Conservation (phyloP, 305 asterid species). For the Fraxinus xanthoxyloides region DNA sequence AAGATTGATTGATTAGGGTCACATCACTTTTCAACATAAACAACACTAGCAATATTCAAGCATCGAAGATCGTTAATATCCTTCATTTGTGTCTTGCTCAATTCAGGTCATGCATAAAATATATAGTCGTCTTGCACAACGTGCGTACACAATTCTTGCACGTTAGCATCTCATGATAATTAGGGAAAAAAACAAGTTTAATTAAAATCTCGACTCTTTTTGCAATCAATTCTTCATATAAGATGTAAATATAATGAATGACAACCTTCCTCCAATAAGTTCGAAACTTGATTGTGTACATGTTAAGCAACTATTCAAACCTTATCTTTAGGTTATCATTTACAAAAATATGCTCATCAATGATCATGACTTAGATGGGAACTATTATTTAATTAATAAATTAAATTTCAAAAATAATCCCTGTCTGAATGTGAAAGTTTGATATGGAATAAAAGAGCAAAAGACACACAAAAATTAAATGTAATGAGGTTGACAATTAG, state of each 20-base stretch:
- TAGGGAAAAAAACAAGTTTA: background rate
- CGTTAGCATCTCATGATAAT: background rate
- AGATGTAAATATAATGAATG: background rate
- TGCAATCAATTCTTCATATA: background rate
- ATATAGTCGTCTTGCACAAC: background rate
- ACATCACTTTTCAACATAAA: background rate
- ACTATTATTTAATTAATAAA: background rate
- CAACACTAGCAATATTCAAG: background rate
- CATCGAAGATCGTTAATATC: background rate
- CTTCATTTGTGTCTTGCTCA: background rate
- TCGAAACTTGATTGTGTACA: background rate
- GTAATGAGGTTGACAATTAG: constrained; percentile 18
- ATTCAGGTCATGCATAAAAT: background rate
- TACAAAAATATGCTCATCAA: background rate
- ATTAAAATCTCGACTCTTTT: background rate
- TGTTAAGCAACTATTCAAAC: constrained; percentile 6
- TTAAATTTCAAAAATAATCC: background rate
- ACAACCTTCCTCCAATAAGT: background rate
- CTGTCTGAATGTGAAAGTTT: constrained; percentile 25
- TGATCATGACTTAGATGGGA: background rate
- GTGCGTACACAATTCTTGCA: background rate
- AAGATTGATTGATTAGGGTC: background rate
- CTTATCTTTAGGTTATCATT: constrained; percentile 1
- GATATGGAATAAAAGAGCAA: constrained; percentile 15
- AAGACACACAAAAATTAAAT: constrained; percentile 17